Evolutionary conservation across 2,329 filamentous ascomycete species (phyloP).

Genomic region (Botryosphaeria agaves): DNA sequence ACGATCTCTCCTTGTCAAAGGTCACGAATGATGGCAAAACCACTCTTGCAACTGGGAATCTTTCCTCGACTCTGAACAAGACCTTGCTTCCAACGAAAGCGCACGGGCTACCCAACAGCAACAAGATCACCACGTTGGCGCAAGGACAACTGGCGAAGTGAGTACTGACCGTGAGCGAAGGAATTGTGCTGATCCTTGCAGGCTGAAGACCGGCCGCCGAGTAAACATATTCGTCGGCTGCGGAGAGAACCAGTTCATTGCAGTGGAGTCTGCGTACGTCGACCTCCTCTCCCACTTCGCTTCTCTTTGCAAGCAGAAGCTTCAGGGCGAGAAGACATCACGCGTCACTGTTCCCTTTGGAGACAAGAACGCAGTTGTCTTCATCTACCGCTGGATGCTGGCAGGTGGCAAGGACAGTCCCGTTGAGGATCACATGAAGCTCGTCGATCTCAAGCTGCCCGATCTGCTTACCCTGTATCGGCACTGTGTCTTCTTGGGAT

Average conservation of each 20-base stretch:
- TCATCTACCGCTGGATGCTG: slow-evolving; percentile 12
- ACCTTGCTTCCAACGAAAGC: no score
- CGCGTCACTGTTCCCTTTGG: slow-evolving; percentile 6
- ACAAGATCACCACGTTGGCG: no score
- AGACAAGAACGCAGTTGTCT: slow-evolving; percentile 6
- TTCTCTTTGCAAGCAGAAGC: slow-evolving; percentile 6
- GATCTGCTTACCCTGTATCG: slow-evolving; percentile 7
- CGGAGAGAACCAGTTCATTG: slow-evolving; percentile 9
- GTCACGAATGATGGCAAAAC: no score
- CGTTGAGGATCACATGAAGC: slow-evolving; percentile 1
- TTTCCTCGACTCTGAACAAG: no score
- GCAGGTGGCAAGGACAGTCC: slow-evolving; percentile 5
- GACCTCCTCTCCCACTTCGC: slow-evolving; percentile 8
- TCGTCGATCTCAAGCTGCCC: slow-evolving; percentile 5
- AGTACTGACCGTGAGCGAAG: no score
- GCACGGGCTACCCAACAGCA: no score
- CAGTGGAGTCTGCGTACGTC: slow-evolving; percentile 7
- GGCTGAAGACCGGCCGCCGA: no score
- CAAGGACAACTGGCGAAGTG: no score
- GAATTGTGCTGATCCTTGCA: no score
- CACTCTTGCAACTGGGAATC: no score
- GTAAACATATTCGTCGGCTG: no score
- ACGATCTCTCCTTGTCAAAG: no score
- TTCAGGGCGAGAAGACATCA: slow-evolving; percentile 3
- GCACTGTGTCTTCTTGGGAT: slow-evolving; percentile 7